Base-by-base conservation (phyloP, 768 basidiomycete species). In the Lactarius evosmus region DNA sequence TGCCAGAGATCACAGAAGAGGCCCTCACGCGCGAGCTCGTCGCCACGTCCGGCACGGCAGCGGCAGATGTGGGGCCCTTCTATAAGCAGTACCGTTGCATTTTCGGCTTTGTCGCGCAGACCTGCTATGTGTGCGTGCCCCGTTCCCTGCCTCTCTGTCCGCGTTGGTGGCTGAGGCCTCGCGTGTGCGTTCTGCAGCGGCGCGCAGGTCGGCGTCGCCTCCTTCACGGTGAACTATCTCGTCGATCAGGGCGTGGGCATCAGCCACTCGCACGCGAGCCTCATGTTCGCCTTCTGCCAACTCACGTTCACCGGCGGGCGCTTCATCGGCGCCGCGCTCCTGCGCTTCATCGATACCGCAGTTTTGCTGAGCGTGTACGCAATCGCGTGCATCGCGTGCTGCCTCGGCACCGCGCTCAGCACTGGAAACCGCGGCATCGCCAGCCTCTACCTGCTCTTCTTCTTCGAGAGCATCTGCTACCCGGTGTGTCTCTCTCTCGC, bases 401-500 rank as follows among this genome's bases (percentile, higher is more conserved):
- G 78, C 57, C 70, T 88, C 61, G 74, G 80, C 55, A 76, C 83
- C 53, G 78, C 84, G 11, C 76, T 81, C 29, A 71, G 83, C 8
- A 75, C 78, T 8, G 85, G 87, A 16, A 75, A 76, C 58, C 75
- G 79, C 5, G 88, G 83, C 36, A 75, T 90, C 46, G 83, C 78
- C 11, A 86, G 82, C 74, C 71, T 89, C 38, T 89, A 87, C 70
- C 71, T 77, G 60, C 74, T 89, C 60, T 88, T 88, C 79, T 87
- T 86, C 78, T 87, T 88, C 71, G 88, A 89, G 74, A 87, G 86
- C 33, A 88, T 89, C 63, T 89, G 87, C 69, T 87, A 86, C 67
- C 85, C 85, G 6, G 83, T 82, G 63, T 66, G 79, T 74, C 4
- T 4, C 9, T 4, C 9, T 33, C 17, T 17, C 19, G 1, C 27